phyloP scores from a whole-genome alignment of 179 eudicot genomes.

The Pouteria campechiana region DNA sequence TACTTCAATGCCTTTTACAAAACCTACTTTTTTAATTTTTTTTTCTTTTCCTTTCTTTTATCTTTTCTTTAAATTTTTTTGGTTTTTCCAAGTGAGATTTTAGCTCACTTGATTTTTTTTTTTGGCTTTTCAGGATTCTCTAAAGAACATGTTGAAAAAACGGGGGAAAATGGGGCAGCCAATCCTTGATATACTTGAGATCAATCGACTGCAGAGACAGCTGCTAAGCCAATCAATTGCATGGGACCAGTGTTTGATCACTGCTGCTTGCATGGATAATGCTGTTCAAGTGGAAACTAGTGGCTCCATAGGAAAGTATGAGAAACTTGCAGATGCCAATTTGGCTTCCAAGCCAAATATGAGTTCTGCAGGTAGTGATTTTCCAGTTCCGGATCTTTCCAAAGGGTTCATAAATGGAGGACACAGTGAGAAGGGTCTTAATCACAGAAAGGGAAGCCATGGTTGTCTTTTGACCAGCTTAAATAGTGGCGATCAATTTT shows the following conservation, averaged over 20 bases:
- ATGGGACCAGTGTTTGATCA: slow-evolving; percentile 72
- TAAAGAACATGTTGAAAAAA: slow-evolving; percentile 24
- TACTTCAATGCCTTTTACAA: too few species aligned
- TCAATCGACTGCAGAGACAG: slow-evolving; percentile 56
- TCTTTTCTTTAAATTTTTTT: too few species aligned
- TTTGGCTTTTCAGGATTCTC: slow-evolving; percentile 49
- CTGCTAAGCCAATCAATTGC: slow-evolving; percentile 52
- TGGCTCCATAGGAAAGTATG: slow-evolving; percentile 13
- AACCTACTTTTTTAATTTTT: too few species aligned
- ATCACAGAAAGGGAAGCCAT: slow-evolving; percentile 11
- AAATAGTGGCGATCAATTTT: slow-evolving; percentile 5
- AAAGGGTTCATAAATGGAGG: slow-evolving; percentile 10
- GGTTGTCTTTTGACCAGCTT: slow-evolving; percentile 1
- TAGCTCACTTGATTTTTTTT: too few species aligned
- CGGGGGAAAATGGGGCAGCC: slow-evolving; percentile 28
- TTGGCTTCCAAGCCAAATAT: slow-evolving; percentile 6
- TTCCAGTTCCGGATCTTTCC: slow-evolving; percentile 7
- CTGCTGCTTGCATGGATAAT: slow-evolving; percentile 25
- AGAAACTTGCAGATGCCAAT: slow-evolving; percentile 10
- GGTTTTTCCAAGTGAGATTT: too few species aligned
- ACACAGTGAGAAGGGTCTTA: slow-evolving; percentile 10
- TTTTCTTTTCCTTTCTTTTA: too few species aligned
- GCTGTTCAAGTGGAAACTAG: slow-evolving; percentile 14
- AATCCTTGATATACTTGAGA: slow-evolving; percentile 59
- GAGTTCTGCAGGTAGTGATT: slow-evolving; percentile 18